A percentile compares a stretch with the other conserved stretches of the same genome.
Conservation (phyloP, 495 filamentous ascomycete species). For the Baudoinia panamericana region DNA sequence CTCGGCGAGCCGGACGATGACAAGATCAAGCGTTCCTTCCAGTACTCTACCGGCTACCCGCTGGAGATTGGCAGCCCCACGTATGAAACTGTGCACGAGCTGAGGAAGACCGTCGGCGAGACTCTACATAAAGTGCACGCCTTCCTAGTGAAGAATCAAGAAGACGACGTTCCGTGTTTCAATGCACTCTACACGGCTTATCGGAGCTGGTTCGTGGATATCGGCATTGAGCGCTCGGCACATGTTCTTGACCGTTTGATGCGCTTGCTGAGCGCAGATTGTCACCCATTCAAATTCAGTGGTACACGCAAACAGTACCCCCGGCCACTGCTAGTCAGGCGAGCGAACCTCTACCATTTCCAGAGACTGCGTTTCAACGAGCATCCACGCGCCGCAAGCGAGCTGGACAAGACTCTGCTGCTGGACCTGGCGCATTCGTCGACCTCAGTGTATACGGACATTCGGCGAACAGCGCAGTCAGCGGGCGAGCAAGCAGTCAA, state of each 20-base stretch:
- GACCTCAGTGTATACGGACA: slow-evolving; percentile 90
- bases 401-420: slow-evolving; percentile 69
- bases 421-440: slow-evolving; percentile 82
- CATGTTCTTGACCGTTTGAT: slow-evolving; percentile 82
- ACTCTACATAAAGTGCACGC: slow-evolving; percentile 70
- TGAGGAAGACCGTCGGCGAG: slow-evolving; percentile 67
- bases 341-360: slow-evolving; percentile 87
- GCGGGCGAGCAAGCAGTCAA: slow-evolving; percentile 92
- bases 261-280: slow-evolving; percentile 69
- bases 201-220: slow-evolving; percentile 91
- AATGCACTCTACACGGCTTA: slow-evolving; percentile 85
- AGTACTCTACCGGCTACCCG: slow-evolving; percentile 75
- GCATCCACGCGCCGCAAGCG: slow-evolving; percentile 66
- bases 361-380: slow-evolving; percentile 89
- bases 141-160: slow-evolving; percentile 71
- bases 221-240: slow-evolving; percentile 88
- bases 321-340: slow-evolving; percentile 69
- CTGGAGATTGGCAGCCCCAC: slow-evolving; percentile 48
- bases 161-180: slow-evolving; percentile 94
- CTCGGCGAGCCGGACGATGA: slow-evolving; percentile 67
- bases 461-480: slow-evolving; percentile 80
- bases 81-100: slow-evolving; percentile 62
- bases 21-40: slow-evolving; percentile 64
- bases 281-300: slow-evolving; percentile 83
- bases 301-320: slow-evolving; percentile 88